phyloP scores from a whole-genome alignment of 2,329 filamentous ascomycete genomes.

The Bipolaris bicolor region DNA sequence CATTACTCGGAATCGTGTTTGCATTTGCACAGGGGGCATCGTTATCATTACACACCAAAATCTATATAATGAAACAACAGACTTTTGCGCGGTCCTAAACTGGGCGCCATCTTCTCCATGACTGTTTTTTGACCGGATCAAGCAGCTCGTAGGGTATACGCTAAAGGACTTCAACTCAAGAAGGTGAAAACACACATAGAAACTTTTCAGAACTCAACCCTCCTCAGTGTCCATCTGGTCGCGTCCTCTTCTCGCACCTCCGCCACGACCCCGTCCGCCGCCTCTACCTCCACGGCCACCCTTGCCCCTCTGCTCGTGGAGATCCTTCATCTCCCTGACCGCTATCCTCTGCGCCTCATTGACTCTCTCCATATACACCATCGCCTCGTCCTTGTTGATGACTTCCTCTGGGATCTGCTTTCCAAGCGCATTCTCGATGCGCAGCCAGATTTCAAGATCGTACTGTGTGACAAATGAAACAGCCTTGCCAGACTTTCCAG shows the following conservation, averaged over 20 bases:
- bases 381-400: slow-evolving; percentile 79
- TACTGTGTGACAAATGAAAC: slow-evolving; percentile 86
- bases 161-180: slow-evolving; percentile 5
- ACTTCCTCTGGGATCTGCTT: slow-evolving; percentile 75
- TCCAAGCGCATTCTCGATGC: slow-evolving; percentile 82
- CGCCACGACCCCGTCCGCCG: slow-evolving; percentile 22
- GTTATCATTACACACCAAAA: no score
- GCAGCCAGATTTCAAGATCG: slow-evolving; percentile 77
- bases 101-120: slow-evolving; percentile 11
- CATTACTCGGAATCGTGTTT: no score
- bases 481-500: slow-evolving; percentile 82
- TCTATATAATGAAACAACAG: background rate
- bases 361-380: slow-evolving; percentile 78
- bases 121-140: slow-evolving; percentile 3
- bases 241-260: slow-evolving; percentile 55
- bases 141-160: slow-evolving; percentile 15
- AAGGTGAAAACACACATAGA: background rate
- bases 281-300: slow-evolving; percentile 54
- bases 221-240: slow-evolving; percentile 80
- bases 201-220: slow-evolving; percentile 53
- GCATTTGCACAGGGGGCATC: no score
- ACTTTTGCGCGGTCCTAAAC: slow-evolving; percentile 6
- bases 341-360: slow-evolving; percentile 84
- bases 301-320: slow-evolving; percentile 71
- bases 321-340: slow-evolving; percentile 78